Evolutionary conservation across 1,284 basidiomycete species (phyloP), one percentile per base, ranked within the genome.

Genomic region (Omphalotus olearius): DNA sequence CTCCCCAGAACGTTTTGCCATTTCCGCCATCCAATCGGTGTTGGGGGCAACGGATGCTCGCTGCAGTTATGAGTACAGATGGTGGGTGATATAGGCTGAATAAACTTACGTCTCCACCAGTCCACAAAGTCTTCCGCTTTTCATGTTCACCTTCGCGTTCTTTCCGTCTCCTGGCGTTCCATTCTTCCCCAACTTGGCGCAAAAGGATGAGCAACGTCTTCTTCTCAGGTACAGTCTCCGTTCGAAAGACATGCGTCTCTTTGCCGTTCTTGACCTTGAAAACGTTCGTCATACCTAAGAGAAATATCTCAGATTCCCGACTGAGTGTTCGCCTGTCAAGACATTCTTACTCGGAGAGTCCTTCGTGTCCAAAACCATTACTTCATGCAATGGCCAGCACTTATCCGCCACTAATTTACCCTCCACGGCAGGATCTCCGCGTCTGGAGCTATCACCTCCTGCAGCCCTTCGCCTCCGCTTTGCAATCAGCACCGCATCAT

Each of bases 211-310:
- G 74, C 0, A 99, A 73, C 4, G 79, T 76, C 65, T 91, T 93
- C 76, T 99, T 99, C 61, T 98, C 93, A 30, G 85, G 75, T 0
- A 82, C 62, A 5, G 79, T 78, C 55, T 95, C 88, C 1, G 92
- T 91, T 33, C 93, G 82, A 66, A 93, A 98, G 7, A 99, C 93
- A 64, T 92, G 88, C 1, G 88, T 91, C 70, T 98, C 96, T 67
- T 96, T 96, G 6, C 89, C 88, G 50, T 95, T 83, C 59, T 90
- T 83, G 60, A 99, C 86, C 75, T 98, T 98, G 78, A 99, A 89
- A 1, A 97, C 95, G 62, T 98, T 97, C 14, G 86, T 91, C 72
- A 98, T 85, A 48, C 84, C 95, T 93, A 56, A 45, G 33, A 46
- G 13, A 25, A 16, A 23, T 3, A 48, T 13, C 51, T 28, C 53